Evolutionary conservation across 345 rosid genomes (phyloP), one percentile per base, ranked within the genome.

Genomic region (Microthlaspi erraticum): DNA sequence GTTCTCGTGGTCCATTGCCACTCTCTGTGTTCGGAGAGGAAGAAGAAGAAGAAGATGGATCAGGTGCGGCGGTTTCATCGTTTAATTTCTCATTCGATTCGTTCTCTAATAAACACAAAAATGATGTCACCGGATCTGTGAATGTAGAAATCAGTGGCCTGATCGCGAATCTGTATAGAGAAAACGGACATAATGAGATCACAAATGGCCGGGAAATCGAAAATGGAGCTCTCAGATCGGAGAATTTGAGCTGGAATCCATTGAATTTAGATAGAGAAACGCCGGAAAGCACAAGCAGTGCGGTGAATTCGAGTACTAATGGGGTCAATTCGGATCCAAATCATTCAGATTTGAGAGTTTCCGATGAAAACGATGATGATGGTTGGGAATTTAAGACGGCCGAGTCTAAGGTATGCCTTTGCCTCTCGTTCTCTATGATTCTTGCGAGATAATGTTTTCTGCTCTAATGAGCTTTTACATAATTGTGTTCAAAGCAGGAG

Each of bases 1-100:
- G 71, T 74, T 81, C 82, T 7, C 61, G 65, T 23, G 92, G 96
- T 68, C 92, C 92, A 29, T 75, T 93, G 72, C 97, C 97, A 62
- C 78, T 93, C n/a, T 90, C 97, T 39, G 77, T 90, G 7, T 93
- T 93, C 67, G 97, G 98, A 56, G 89, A 83, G 55, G 81, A 71
- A 52, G 78, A 80, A 9, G 87, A 71, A 56, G 78, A 80, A 11
- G 87, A 31, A n/a, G 79, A 50, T n/a, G 66, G 52, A 75, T 73
- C 89, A 10, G 78, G 70, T 36, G 78, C 56, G 8, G 58, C 48
- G 60, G 84, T 64, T 62, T 19, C 78, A 5, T 48, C 81, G 7
- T 73, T 79, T 53, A 59, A 64, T 14, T 82, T 71, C 57, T 71
- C 67, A 7, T 58, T 66, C 17, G 73, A 54, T 29, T 56, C 76